Evolutionary conservation across 2,329 filamentous ascomycete species (phyloP).

Genomic region (Phaeomoniella chlamydospora): DNA sequence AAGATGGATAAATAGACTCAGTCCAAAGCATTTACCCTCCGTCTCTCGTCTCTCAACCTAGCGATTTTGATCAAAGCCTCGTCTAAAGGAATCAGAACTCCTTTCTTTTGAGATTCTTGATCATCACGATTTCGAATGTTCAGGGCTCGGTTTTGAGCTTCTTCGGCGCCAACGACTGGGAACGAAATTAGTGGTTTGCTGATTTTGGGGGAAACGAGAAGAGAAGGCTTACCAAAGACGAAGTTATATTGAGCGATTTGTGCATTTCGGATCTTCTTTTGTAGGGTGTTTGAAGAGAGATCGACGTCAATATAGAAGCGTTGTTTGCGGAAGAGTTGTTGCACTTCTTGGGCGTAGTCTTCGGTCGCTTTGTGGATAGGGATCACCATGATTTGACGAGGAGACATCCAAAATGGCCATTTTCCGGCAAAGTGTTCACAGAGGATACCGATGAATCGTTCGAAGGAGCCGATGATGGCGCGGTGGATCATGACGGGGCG

Average conservation of each 20-base stretch:
- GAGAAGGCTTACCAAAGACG: constrained; percentile 26
- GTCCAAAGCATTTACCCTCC: constrained; percentile 25
- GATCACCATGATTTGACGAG: constrained; percentile 33
- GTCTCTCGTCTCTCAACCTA: constrained; percentile 28
- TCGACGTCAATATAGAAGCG: constrained; percentile 34
- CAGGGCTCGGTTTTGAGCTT: constrained; percentile 42
- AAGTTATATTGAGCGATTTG: constrained; percentile 36
- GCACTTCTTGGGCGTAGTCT: constrained; percentile 32
- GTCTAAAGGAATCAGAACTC: constrained; percentile 45
- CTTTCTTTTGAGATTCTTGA: constrained; percentile 45
- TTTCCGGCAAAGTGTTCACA: constrained; percentile 37
- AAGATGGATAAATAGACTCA: neutral
- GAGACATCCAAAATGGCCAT: constrained; percentile 38
- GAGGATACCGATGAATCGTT: constrained; percentile 35
- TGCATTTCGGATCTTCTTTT: constrained; percentile 36
- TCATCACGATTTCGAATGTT: constrained; percentile 53
- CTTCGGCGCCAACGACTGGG: constrained; percentile 46
- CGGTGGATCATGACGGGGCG: constrained; percentile 37
- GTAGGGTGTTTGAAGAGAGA: constrained; percentile 32
- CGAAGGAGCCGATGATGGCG: constrained; percentile 35
- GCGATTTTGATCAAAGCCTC: constrained; percentile 41
- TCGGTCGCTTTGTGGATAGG: constrained; percentile 34
- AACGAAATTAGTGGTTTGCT: constrained; percentile 1
- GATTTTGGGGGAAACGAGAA: neutral
- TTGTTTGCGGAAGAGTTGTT: constrained; percentile 26